Base-by-base conservation (phyloP, 2,329 filamentous ascomycete species). In the Anthostomella pinea region DNA sequence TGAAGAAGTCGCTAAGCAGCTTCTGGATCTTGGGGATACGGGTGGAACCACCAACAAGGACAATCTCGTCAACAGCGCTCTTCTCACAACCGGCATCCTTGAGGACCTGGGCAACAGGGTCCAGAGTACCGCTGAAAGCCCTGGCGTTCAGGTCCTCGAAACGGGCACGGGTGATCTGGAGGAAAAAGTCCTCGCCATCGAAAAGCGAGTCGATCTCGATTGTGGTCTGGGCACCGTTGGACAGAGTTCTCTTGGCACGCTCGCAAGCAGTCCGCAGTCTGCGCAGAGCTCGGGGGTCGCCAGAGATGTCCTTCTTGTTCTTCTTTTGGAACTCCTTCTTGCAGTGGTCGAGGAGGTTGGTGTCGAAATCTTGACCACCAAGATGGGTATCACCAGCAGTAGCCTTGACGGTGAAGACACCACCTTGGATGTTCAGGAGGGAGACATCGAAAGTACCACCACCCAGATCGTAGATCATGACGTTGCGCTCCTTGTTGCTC, bases 361-460 rank as follows among this genome's bases (percentile, higher is more conserved):
- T 95, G 62, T 97, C 93, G 66, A 97, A 97, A 64, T 96, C 91
- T 65, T 93, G 83, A 60, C 90, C 90, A 79, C 90, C 91, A 67
- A 96, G 75, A 67, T 96, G 90, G 61, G 89, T 96, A 63, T 98
- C 91, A 81, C 93, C 93, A 61, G 91, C 90, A 43, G 93, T 97
- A 47, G 91, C 90, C 82, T 94, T 95, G 68, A 97, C 93, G 51
- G 91, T 95, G 81, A 98, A 98, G 61, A 98, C 93, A 79, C 93
- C 93, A 65, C 91, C 90, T 75, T 97, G 89, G 67, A 98, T 97
- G 79, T 95, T 91, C 29, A 98, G 81, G 55, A 97, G 87, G 49
- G 93, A 97, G 18, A 98, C 93, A 96, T 98, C 93, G 73, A 98
- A 98, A 68, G 93, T 98, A 81, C 93, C 93, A 81, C 93, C 93